phyloP scores from a whole-genome alignment of 257 asterid genomes.

The Solanum clarkiae region DNA sequence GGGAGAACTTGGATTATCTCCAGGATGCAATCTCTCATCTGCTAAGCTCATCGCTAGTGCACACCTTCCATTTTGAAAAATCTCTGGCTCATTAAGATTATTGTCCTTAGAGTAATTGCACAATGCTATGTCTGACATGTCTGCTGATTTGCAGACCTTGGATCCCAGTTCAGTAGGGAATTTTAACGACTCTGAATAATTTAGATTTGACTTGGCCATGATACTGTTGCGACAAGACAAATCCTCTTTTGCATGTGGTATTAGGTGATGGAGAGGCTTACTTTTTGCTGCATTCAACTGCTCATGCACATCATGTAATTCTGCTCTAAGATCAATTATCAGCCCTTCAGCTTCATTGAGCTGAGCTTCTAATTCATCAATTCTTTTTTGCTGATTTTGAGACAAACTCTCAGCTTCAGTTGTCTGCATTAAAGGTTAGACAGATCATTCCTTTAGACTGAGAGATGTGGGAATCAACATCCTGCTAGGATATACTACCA shows the following conservation, averaged over 20 bases:
- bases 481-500: neutral
- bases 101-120: constrained; percentile 6
- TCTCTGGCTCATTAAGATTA: constrained; percentile 14
- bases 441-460: neutral
- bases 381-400: constrained; percentile 25
- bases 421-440: constrained; percentile 21
- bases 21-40: constrained; percentile 9
- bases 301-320: constrained; percentile 32
- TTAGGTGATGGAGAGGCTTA: constrained; percentile 3
- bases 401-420: constrained; percentile 31
- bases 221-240: neutral
- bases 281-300: constrained; percentile 26
- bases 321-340: constrained; percentile 57
- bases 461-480: neutral
- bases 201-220: neutral
- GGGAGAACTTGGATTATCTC: constrained; percentile 4
- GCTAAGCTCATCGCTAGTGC: constrained; percentile 13
- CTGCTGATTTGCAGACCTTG: constrained; percentile 1
- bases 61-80: constrained; percentile 10
- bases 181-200: constrained; percentile 5
- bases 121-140: neutral
- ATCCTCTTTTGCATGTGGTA: constrained; percentile 6
- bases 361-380: constrained; percentile 59
- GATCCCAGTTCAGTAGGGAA: constrained; percentile 13
- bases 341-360: constrained; percentile 76